Base-by-base conservation (phyloP, 202 grass and related monocot species). In the Setaria italica region DNA sequence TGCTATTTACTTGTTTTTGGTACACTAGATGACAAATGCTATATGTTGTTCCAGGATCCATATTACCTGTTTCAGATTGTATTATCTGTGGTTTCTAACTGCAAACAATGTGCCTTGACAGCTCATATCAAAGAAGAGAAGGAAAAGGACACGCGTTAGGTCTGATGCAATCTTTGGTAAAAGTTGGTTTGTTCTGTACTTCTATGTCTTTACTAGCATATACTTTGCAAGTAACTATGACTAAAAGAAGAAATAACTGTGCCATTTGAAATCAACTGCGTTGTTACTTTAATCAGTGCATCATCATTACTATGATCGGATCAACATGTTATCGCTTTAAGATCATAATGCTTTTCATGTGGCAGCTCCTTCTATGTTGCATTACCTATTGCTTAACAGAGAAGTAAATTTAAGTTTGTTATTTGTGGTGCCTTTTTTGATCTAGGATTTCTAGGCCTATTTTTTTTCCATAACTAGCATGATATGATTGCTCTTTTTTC, bases 301-400 rank as follows among this genome's bases (percentile, higher is more conserved):
- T 62, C 84, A 80, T 90, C 84, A 74, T 75, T 80, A 74, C 67
- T 60, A 9, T 62, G 67, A 62, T 90, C n/a, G 34, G 68, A 84
- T 62, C 67, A 79, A 68, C 62, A 45, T 79, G 68, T 54, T 87
- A 69, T 84, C 33, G n/a, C 43, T 65, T 37, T 90, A 82, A 78
- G 83, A 82, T 56, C 55, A 64, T 85, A 30, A 64, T 76, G 53
- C 35, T 85, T 82, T 89, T 58, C 2, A 11, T 49, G 55, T 59
- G 60, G 69, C 64, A 60, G 10, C 55, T 74, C 4, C 25, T 45
- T 9, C 3, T 55, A 30, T 78, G 70, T 43, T 74, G 14, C 62
- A 70, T 84, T 87, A 56, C 53, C 72, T 84, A 80, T 90, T 90
- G 15, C 85, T 90, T 90, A 90, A 43, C 80, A 70, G 3, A 50